Conservation (phyloP, 106 monocot species). For the Dendrobium nobile region DNA sequence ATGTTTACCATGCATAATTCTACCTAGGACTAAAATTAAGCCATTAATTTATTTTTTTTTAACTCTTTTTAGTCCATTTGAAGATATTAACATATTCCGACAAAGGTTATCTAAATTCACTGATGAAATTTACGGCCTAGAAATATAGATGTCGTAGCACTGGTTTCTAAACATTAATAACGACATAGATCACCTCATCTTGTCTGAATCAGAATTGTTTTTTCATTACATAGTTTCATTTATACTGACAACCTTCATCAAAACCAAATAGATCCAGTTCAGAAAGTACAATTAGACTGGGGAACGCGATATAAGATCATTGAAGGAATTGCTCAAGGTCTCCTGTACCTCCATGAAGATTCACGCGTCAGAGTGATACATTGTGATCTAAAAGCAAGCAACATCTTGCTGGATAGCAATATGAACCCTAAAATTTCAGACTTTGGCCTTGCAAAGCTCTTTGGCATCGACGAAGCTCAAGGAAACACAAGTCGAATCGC, state of each 20-base stretch:
- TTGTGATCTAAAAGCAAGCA: constrained; percentile 17
- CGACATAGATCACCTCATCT: background rate
- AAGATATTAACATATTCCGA: no score
- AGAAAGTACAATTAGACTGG: constrained; percentile 7
- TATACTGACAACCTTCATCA: background rate
- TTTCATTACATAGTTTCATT: background rate
- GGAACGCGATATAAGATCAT: constrained; percentile 8
- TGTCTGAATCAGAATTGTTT: background rate
- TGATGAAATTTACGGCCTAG: background rate
- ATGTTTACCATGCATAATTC: no score
- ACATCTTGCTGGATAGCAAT: constrained; percentile 12
- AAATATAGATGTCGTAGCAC: background rate
- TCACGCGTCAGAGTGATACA: constrained; percentile 10
- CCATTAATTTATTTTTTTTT: no score
- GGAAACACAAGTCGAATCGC: constrained; percentile 8
- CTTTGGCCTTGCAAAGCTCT: constrained; percentile 13
- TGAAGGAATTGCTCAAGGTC: constrained; percentile 15
- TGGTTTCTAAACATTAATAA: background rate
- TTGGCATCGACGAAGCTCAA: constrained; percentile 7
- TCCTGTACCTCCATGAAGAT: constrained; percentile 15
- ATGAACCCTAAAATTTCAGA: constrained; percentile 19
- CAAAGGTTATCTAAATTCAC: background rate
- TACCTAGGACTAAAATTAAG: no score
- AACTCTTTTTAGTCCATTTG: no score
- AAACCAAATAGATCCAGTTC: background rate